Evolutionary conservation across 495 filamentous ascomycete species (phyloP).

Genomic region (Neurospora hispaniola): DNA sequence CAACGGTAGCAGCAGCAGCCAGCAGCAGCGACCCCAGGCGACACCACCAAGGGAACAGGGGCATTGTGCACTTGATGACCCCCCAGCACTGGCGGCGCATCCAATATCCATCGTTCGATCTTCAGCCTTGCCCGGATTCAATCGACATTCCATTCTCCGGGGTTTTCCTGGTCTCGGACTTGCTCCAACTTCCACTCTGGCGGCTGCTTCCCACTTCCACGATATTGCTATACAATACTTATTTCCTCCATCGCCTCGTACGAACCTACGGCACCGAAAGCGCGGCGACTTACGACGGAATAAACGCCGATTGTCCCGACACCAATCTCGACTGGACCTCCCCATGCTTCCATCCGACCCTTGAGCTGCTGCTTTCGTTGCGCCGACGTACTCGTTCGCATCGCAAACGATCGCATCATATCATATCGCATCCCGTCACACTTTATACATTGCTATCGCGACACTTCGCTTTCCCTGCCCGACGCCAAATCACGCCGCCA

Average conservation of each 20-base stretch:
- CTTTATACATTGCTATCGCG: background rate
- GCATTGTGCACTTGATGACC: background rate
- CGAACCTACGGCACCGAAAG: background rate
- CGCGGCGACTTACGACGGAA: background rate
- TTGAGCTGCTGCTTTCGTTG: background rate
- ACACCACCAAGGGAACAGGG: background rate
- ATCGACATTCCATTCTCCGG: background rate
- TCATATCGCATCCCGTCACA: constrained; percentile 1
- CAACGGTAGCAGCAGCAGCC: background rate
- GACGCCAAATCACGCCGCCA: background rate
- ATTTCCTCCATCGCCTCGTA: background rate
- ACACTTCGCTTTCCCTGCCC: background rate
- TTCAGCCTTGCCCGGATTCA: background rate
- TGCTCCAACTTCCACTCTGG: background rate
- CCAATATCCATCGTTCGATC: background rate
- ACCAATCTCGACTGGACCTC: background rate
- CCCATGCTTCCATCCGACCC: background rate
- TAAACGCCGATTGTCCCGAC: background rate
- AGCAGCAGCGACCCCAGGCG: background rate
- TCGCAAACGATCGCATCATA: background rate
- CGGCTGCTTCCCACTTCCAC: background rate
- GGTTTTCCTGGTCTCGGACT: background rate
- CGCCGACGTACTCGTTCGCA: background rate
- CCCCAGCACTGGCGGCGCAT: background rate
- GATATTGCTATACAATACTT: background rate